A percentile compares a stretch with the other conserved stretches of the same genome.
phyloP scores from a whole-genome alignment of 768 basidiomycete species.

The Phylloporus rhodoxanthus region DNA sequence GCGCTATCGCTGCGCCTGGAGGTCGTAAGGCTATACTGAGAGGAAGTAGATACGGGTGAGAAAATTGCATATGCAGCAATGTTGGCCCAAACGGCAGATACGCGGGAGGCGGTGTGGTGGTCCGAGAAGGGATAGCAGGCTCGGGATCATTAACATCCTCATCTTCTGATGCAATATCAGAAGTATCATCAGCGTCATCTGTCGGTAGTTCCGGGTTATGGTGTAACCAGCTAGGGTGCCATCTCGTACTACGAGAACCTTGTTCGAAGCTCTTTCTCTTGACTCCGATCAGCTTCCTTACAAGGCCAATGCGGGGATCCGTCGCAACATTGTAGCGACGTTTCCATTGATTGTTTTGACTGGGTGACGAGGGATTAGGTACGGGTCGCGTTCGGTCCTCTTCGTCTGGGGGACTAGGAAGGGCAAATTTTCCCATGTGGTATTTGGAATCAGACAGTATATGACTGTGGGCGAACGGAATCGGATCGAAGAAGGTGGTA shows the following conservation, averaged over 20 bases:
- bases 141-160: conserved; percentile 34
- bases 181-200: conserved; percentile 34
- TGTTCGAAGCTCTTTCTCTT: conserved; percentile 56
- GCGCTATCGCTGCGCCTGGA: conserved; percentile 47
- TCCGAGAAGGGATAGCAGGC: conserved; percentile 36
- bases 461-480: conserved; percentile 65
- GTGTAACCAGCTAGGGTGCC: conserved; percentile 40
- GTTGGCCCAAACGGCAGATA: conserved; percentile 69
- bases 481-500: conserved; percentile 56
- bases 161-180: conserved; percentile 38
- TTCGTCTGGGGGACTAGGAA: conserved; percentile 60
- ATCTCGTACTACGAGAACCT: conserved; percentile 31
- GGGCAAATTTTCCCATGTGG: conserved; percentile 60
- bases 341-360: conserved; percentile 39
- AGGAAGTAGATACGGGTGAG: conserved; percentile 57
- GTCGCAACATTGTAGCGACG: conserved; percentile 54
- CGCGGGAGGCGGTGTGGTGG: conserved; percentile 63
- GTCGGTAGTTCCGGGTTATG: conserved; percentile 43
- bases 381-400: conserved; percentile 32
- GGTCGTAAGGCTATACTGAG: conserved; percentile 56
- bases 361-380: conserved; percentile 15
- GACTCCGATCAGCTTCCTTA: conserved; percentile 61
- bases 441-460: conserved; percentile 69
- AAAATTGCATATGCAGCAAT: conserved; percentile 63
- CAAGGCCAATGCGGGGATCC: conserved; percentile 66